A percentile compares a stretch with the other conserved stretches of the same genome.
These are phyloP conservation scores for Triticum aestivum DNA, from an alignment of 176 grass and related monocot species.

Conservation along the genomic window DNA sequence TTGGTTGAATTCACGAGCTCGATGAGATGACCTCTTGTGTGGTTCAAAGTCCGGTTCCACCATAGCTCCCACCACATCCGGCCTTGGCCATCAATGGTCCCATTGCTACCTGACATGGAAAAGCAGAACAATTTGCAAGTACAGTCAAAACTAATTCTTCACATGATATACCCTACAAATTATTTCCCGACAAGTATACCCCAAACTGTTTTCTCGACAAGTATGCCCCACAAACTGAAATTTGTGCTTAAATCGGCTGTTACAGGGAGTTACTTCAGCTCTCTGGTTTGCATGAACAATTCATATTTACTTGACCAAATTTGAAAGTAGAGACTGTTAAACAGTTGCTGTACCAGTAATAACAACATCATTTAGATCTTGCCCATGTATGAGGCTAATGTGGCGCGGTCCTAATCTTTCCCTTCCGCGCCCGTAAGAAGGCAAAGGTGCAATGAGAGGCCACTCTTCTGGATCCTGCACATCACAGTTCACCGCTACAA, in stretches of 20 bases:
- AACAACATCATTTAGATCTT: conserved; percentile 66
- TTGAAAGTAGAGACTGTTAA: conserved; percentile 13
- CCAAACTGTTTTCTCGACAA: neutral
- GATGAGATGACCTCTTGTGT: conserved; percentile 86
- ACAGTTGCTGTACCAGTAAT: conserved; percentile 55
- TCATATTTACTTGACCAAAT: neutral
- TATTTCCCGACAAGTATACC: neutral
- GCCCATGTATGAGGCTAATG: conserved; percentile 86
- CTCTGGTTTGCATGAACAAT: neutral
- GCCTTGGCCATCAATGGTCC: conserved; percentile 89
- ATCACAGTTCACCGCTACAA: conserved; percentile 3
- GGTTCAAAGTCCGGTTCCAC: conserved; percentile 79
- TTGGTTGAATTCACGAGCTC: conserved; percentile 75
- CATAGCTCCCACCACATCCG: conserved; percentile 96
- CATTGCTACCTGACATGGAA: conserved; percentile 65
- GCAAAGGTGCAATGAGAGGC: conserved; percentile 80
- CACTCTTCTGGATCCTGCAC: conserved; percentile 76
- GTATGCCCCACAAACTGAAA: neutral
- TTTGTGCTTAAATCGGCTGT: neutral
- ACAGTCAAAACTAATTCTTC: conserved; percentile 19
- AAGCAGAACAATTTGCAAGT: neutral
- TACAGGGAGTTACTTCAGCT: neutral
- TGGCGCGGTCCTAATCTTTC: conserved; percentile 76
- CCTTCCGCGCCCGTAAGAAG: conserved; percentile 84
- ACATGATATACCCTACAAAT: neutral